These are phyloP conservation scores for Aspergillus persii DNA, from an alignment of 2,329 filamentous ascomycete species.

Conservation along the genomic window DNA sequence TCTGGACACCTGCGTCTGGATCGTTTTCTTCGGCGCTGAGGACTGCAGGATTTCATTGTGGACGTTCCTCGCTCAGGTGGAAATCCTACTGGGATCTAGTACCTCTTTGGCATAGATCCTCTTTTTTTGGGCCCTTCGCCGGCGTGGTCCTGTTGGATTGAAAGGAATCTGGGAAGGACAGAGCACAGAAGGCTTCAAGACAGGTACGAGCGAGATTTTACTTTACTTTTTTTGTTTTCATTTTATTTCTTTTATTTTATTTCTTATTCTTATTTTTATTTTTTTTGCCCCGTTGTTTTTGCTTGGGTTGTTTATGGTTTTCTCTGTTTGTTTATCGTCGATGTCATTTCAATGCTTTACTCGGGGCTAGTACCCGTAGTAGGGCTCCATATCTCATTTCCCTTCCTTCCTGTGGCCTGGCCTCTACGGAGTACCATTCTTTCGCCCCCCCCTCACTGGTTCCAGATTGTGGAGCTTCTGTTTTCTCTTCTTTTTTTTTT, in stretches of 20 bases:
- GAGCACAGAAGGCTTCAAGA: not conserved
- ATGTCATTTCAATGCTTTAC: conserved; percentile 4
- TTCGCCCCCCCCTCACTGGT: conserved; percentile 1
- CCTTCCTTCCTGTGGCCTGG: conserved; percentile 3
- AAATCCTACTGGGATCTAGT: conserved; percentile 14
- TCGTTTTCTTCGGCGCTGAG: conserved; percentile 3
- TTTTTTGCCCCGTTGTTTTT: not conserved
- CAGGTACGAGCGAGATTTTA: conserved; percentile 10
- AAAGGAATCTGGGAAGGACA: not conserved
- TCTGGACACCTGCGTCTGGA: conserved; percentile 2
- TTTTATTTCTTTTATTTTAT: not conserved
- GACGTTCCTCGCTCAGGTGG: conserved; percentile 8
- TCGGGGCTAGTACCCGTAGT: not conserved
- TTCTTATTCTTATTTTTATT: no score
- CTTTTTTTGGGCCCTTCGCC: not conserved
- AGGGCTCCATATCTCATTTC: not conserved
- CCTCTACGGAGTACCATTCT: conserved; percentile 1
- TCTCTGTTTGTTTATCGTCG: not conserved
- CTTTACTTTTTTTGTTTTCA: not conserved
- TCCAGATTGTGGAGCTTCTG: conserved; percentile 6
- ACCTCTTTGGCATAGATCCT: conserved; percentile 11
- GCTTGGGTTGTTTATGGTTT: not conserved
- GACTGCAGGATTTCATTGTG: conserved; percentile 2
- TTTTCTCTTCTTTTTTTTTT: conserved; percentile 6
- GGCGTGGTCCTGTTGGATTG: not conserved